Base-by-base conservation (phyloP, 495 filamentous ascomycete genomes). In the Amphirosellinia nigrospora region DNA sequence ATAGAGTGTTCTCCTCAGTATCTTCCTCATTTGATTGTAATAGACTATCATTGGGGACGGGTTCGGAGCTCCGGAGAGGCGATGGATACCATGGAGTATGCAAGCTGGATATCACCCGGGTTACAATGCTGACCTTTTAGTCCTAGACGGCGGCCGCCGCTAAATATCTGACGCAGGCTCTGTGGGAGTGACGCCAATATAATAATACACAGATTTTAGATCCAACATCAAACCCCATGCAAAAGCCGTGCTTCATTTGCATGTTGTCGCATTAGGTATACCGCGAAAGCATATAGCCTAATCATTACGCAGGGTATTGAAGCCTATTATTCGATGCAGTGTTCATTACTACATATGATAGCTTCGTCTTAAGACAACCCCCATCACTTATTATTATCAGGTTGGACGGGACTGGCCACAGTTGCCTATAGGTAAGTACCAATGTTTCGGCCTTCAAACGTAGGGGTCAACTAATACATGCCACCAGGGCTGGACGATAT, bases 21-120 rank as follows among this genome's bases (percentile, higher is more conserved):
- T 30, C 16, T 69, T 55, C 28, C 30, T 30, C 56, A 36, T 68
- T 68, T 26, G 53, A 34, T 10, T 53, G 16, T 15, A 28, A 69
- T 6, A 28, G 4, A 23, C 19, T 60, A 38, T 50, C 39, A 21
- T 45, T 60, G 41, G 50, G 13, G 55, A 39, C 46, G 19, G 55
- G 45, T 32, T 28, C 45, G 66, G 56, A 53, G 53, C 38, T 62
- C 32, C 45, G 55, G 66, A 38, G 21, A n/a, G 66, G 53, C 39
- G n/a, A 21, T 38, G 30, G 26, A 30, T 34, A n/a, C n/a, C 41
- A 60, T 9, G 34, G 19, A 38, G 39, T 28, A 19, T 6, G 4
- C 4, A 19, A n/a, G 45, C 46, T 56, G 10, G 64, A 7, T 56
- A 66, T 41, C 32, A 23, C 52, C 66, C 32, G 41, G 55, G 46